Evolutionary conservation across 2,329 filamentous ascomycete species (phyloP).

Genomic region (Exophiala sp.): DNA sequence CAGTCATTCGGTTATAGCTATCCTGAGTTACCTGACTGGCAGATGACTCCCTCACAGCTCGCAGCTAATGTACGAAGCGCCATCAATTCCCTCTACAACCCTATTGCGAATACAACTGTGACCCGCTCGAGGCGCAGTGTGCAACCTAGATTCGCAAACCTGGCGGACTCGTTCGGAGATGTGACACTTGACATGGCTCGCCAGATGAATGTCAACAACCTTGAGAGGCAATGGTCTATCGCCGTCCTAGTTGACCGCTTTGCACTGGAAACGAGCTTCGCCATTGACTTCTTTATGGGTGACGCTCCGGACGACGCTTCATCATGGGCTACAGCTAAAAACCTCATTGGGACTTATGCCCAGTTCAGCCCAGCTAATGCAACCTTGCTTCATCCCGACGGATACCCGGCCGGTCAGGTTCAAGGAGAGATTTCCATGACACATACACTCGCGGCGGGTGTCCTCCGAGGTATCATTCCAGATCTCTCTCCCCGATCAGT

Average conservation of each 20-base stretch:
- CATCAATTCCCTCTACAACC: constrained; percentile 59
- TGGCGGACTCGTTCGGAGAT: constrained; percentile 35
- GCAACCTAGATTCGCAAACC: constrained; percentile 30
- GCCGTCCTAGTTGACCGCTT: constrained; percentile 54
- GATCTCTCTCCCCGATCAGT: constrained; percentile 20
- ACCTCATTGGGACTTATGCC: constrained; percentile 57
- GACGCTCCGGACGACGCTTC: constrained; percentile 41
- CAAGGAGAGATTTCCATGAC: constrained; percentile 26
- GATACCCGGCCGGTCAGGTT: constrained; percentile 14
- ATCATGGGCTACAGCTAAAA: constrained; percentile 49
- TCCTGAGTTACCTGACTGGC: constrained; percentile 53
- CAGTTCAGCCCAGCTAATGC: constrained; percentile 40
- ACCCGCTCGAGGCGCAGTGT: constrained; percentile 13
- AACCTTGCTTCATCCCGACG: constrained; percentile 15
- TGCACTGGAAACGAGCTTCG: constrained; percentile 56
- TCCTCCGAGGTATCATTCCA: constrained; percentile 21
- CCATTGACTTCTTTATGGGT: constrained; percentile 64
- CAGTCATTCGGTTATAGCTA: constrained; percentile 68
- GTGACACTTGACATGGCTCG: constrained; percentile 21
- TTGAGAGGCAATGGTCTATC: constrained; percentile 55
- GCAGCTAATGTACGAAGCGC: constrained; percentile 41
- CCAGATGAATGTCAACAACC: constrained; percentile 30
- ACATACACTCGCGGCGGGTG: constrained; percentile 23
- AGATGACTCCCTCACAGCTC: constrained; percentile 34
- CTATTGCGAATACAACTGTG: constrained; percentile 11